Evolutionary conservation across 202 grass and related monocot genomes (phyloP), one percentile per base, ranked within the genome.

Genomic region (Eragrostis tef): DNA sequence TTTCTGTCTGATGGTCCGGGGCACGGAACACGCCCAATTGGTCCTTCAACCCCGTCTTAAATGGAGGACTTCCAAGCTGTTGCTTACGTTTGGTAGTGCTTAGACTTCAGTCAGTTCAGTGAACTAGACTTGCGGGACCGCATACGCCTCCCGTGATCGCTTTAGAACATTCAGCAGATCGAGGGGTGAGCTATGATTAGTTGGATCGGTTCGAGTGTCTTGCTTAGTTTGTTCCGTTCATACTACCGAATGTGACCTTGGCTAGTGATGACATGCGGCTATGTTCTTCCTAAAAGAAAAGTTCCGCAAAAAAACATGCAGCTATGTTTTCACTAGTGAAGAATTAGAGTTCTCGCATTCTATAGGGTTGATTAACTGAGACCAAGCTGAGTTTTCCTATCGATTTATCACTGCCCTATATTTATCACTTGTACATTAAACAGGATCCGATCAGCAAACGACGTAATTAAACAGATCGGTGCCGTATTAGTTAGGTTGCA

Each of bases 11-110:
- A 25, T 7, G 16, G 25, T 25, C 25, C 13, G 17, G 60, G 0
- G 51, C 67, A 58, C 64, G 64, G 14, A 29, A 45, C 47, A 53
- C 16, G 49, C 15, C 17, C 61, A 46, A 78, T 52, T 41, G 45
- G 75, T 15, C 45, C 11, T 11, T 79, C 77, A 11, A 12, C 41
- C 15, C 65, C 39, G 57, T n/a, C 39, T 80, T 20, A 51, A 59
- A 46, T 20, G 64, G 48, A n/a, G 9, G 11, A 24, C 15, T 26
- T 49, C 12, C 62, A 9, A 7, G 62, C 22, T 67, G 62, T 63
- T 16, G 60, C 12, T 29, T 63, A 63, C 24, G 60, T 63, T 63
- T 31, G 60, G 60, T 63, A 15, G 60, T 7, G 26, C 13, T 27
- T 11, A 63, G 57, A 60, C 57, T 26, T 26, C 10, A 26, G 57